Evolutionary conservation across 108 stramenopile species (phyloP), one percentile per base, ranked within the genome.

Genomic region (Nitzschia sp.): DNA sequence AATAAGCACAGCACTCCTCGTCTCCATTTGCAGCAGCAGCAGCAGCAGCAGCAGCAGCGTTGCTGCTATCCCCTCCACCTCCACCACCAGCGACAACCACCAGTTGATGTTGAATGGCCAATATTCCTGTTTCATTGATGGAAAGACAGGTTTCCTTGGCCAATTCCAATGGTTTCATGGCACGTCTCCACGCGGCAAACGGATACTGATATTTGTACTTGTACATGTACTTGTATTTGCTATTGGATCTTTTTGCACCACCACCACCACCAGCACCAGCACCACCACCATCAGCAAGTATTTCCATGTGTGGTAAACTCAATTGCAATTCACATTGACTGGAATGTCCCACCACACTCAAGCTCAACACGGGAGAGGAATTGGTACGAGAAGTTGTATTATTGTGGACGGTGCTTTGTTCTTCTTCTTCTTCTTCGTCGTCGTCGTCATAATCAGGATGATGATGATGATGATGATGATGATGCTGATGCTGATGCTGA

Each of bases 51-150:
- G 45, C 5, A 19, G 21, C 27, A 27, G 4, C 25, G 1, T 41
- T 26, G 28, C 47, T 47, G 15, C n/a, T n/a, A n/a, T n/a, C n/a
- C n/a, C n/a, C n/a, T 23, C 19, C 35, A 28, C 16, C 31, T 15
- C 17, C 27, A 15, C 54, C 28, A 0, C 32, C n/a, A 54, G 35
- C 48, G 21, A 30, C 36, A 22, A 58, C 19, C 22, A 66, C 45
- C 54, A 73, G 11, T 50, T 59, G 65, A 46, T 73, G 73, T 58
- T 73, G 73, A 32, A 73, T 33, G 58, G 73, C 73, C 65, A 73
- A 58, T 15, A 73, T 73, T 3, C 73, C 73, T 22, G 23, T 34
- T 8, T 13, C 16, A 47, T 73, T 73, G 65, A 73, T 56, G n/a
- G 52, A 54, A 15, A 73, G 46, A 44, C 73, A 73, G 11, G 73